Percentiles rank a stretch among this genome's conserved stretches.
Evolutionary conservation across 2,329 filamentous ascomycete genomes (phyloP).

Genomic region (Arachnomyces sp.): DNA sequence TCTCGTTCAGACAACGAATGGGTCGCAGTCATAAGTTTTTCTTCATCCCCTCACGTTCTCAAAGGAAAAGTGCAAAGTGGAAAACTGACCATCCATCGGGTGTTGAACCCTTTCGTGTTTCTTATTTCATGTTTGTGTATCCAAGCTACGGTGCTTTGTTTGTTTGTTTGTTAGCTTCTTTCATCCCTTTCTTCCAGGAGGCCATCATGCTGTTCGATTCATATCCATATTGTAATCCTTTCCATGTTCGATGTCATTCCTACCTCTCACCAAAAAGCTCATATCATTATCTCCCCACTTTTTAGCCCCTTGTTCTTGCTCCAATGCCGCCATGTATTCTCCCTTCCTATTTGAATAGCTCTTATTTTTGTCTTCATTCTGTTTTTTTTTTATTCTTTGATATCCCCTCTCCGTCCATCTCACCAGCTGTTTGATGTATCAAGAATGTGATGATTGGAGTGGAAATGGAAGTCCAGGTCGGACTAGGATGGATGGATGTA

Average conservation of each 20-base stretch:
- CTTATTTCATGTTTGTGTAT: background rate
- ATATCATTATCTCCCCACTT: constrained; percentile 2
- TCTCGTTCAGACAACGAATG: constrained; percentile 29
- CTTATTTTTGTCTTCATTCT: constrained; percentile 7
- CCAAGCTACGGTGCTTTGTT: constrained; percentile 1
- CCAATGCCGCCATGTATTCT: constrained; percentile 1
- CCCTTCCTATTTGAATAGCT: constrained; percentile 5
- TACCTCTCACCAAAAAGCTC: background rate
- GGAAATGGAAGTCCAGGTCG: no score
- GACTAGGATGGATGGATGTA: no score
- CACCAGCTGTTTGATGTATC: constrained; percentile 12
- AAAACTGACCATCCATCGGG: no score
- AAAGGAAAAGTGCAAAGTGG: no score
- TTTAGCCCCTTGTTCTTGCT: background rate
- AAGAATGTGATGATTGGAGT: no score
- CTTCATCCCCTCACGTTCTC: background rate
- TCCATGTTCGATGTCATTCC: background rate
- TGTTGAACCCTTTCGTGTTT: no score
- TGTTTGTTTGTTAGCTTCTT: constrained; percentile 8
- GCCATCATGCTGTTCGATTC: background rate
- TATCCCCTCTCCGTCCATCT: background rate
- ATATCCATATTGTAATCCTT: constrained; percentile 1
- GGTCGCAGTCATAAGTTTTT: constrained; percentile 14
- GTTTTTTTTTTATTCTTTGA: constrained; percentile 1
- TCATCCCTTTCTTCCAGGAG: background rate